Evolutionary conservation across 495 filamentous ascomycete species (phyloP), one percentile per base, ranked within the genome.

Genomic region (Aspergillus incahuasiensis): DNA sequence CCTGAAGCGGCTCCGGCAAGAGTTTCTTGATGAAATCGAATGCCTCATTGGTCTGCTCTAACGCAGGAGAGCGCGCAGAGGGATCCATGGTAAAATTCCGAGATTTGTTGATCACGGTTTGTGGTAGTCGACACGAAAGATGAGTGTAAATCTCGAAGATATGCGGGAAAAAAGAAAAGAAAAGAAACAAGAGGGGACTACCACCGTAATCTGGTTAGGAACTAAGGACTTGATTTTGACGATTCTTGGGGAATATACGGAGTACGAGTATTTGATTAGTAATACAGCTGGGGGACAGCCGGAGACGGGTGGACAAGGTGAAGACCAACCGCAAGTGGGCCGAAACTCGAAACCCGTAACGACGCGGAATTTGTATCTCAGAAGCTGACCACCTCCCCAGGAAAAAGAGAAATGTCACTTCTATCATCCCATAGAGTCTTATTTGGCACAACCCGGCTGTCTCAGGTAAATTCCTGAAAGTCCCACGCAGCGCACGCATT

Each of bases 1-100:
- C 62, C 48, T 76, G 69, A 22, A 89, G 62, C 9, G 60, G 45
- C 22, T 63, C 54, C 11, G 83, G 82, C 15, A 82, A 64, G 34
- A 54, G 34, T 34, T 62, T 48, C 54, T 64, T 69, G 15, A 82
- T 57, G 32, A 67, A 75, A 16, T 61, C 51, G 28, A 62, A 67
- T 0, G 79, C 68, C 52, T 80, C 78, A 8, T 57, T 65, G 13
- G 73, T 72, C 35, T 65, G 67, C 16, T 73, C 63, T 57, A 72
- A 68, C 13, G 63, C 42, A 19, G 64, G 66, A 20, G 58, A 35
- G 18, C 57, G 48, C 25, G 21, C 30, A 8, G 38, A 16, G 30
- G 45, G 11, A 50, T 58, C 53, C 43, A 61, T 54, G 60, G 64
- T 43, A 22, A 22, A 18, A 28, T 25, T 45, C 43, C 1, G 5